Evolutionary conservation across 192 early-diverging fungal species (phyloP).

Genomic region (Backusella tarrabulga): DNA sequence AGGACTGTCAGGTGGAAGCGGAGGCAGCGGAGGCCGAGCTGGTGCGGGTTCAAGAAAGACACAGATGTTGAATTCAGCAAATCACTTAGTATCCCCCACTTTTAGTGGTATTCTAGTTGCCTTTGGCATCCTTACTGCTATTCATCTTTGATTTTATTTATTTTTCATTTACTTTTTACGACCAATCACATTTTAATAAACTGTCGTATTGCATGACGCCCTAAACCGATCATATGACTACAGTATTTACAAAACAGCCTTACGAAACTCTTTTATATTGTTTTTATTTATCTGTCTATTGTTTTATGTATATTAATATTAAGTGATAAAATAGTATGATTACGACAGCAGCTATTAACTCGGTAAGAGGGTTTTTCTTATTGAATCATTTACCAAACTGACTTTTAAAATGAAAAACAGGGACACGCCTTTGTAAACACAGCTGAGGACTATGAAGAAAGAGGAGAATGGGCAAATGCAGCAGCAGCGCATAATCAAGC

Average conservation of each 20-base stretch:
- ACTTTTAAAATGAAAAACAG: conserved; percentile 37
- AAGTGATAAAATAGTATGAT: conserved; percentile 2
- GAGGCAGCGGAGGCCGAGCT: neutral
- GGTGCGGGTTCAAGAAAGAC: neutral
- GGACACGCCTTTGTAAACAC: conserved; percentile 63
- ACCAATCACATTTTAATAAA: neutral
- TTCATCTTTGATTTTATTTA: neutral
- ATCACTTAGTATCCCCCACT: neutral
- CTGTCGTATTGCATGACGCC: neutral
- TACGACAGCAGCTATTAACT: neutral
- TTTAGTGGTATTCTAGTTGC: neutral
- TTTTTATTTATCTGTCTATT: neutral
- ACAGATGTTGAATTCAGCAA: neutral
- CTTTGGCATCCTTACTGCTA: neutral
- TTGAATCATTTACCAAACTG: neutral
- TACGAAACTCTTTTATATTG: neutral
- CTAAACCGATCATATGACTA: neutral
- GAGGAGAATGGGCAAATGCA: conserved; percentile 56
- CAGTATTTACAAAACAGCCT: neutral
- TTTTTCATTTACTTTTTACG: neutral
- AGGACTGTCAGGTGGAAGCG: neutral
- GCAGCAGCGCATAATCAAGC: conserved; percentile 64
- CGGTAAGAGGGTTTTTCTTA: neutral
- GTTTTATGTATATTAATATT: neutral
- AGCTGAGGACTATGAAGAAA: conserved; percentile 61